These are phyloP conservation scores for Scopulariopsis brevicaulis DNA, from an alignment of 2,329 filamentous ascomycete species.

Conservation along the genomic window DNA sequence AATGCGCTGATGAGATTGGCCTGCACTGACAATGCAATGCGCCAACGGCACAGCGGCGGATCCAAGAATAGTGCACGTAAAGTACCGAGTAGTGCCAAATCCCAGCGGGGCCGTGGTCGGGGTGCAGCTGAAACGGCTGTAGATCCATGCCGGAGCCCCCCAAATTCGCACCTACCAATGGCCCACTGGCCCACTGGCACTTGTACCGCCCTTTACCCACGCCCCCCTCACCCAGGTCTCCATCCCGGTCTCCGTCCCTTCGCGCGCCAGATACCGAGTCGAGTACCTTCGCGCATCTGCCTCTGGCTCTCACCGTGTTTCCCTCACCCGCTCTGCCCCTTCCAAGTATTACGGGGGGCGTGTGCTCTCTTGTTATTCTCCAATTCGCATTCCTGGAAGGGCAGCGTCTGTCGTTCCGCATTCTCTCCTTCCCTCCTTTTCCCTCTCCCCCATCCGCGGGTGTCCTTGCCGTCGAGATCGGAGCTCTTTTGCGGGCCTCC, in stretches of 20 bases:
- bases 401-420: background rate
- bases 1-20: no score
- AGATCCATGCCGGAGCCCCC: background rate
- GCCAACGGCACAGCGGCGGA: no score
- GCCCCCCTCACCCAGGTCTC: background rate
- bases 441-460: constrained; percentile 1
- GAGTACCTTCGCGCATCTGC: constrained; percentile 2
- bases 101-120: no score
- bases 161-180: background rate
- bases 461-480: constrained; percentile 1
- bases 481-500: background rate
- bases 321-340: constrained; percentile 5
- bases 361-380: constrained; percentile 1
- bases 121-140: background rate
- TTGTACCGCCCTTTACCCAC: background rate
- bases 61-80: no score
- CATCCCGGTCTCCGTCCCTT: background rate
- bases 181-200: background rate
- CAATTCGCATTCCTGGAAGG: background rate
- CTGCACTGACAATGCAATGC: no score
- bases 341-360: background rate
- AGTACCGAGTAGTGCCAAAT: no score
- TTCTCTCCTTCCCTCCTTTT: constrained; percentile 1
- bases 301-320: constrained; percentile 4
- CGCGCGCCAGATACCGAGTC: background rate